These are phyloP conservation scores for Pseudopyrenochaeta lycopersici DNA, from an alignment of 2,329 filamentous ascomycete genomes.

Conservation along the genomic window DNA sequence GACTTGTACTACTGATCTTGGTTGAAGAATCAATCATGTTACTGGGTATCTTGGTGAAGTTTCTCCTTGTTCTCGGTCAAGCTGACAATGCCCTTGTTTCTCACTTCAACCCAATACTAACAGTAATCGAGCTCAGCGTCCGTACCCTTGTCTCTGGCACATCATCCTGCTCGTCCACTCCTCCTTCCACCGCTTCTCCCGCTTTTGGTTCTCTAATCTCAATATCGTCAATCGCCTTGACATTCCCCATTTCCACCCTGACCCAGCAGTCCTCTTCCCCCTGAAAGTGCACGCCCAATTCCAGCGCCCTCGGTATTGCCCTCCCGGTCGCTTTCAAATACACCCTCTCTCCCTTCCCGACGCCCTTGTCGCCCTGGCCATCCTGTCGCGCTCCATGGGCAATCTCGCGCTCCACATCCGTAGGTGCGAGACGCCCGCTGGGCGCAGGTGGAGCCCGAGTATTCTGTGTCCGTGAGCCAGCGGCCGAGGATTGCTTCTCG, in stretches of 20 bases:
- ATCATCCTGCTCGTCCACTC: slow-evolving; percentile 36
- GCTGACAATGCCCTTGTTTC: background rate
- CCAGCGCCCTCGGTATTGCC: slow-evolving; percentile 70
- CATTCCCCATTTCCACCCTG: slow-evolving; percentile 67
- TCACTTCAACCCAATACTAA: slow-evolving; percentile 42
- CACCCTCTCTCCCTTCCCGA: slow-evolving; percentile 58
- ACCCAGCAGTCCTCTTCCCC: slow-evolving; percentile 68
- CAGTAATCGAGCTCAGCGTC: slow-evolving; percentile 42
- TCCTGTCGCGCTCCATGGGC: slow-evolving; percentile 29
- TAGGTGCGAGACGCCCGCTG: slow-evolving; percentile 38
- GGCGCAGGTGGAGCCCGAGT: slow-evolving; percentile 2
- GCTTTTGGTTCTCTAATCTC: slow-evolving; percentile 39
- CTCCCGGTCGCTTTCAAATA: slow-evolving; percentile 71
- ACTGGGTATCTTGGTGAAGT: slow-evolving; percentile 13
- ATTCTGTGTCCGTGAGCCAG: slow-evolving; percentile 7
- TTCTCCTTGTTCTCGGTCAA: too few species aligned
- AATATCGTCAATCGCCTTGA: slow-evolving; percentile 74
- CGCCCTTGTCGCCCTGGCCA: slow-evolving; percentile 8
- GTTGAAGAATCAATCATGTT: background rate
- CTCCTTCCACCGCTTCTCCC: slow-evolving; percentile 19
- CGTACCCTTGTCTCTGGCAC: slow-evolving; percentile 54
- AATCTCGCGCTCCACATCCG: slow-evolving; percentile 39
- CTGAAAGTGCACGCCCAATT: slow-evolving; percentile 72
- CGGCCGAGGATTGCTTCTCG: slow-evolving; percentile 49
- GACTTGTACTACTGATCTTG: background rate